phyloP scores from a whole-genome alignment of 1,284 basidiomycete genomes.

The Neotropicomus parvogracilis region DNA sequence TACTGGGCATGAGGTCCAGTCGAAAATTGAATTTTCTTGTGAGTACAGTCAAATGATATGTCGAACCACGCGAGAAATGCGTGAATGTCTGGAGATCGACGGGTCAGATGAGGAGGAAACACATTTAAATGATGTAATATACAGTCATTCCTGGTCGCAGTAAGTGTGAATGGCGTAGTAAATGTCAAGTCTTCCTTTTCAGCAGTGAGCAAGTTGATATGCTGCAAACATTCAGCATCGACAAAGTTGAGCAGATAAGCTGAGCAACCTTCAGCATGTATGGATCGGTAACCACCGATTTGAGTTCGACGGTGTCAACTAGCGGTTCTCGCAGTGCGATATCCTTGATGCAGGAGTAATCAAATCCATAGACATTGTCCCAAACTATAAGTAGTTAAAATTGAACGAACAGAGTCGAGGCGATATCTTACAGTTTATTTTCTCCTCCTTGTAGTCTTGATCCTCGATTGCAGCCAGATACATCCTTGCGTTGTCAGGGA shows the following conservation, averaged over 20 bases:
- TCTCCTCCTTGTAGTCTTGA: conserved; percentile 99
- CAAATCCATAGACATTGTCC: conserved; percentile 99
- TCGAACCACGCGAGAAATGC: conserved; percentile 99
- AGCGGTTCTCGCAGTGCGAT: conserved; percentile 95
- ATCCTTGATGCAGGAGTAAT: conserved; percentile 99
- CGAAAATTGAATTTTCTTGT: conserved; percentile 94
- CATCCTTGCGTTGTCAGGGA: conserved; percentile 93
- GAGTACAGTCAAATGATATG: conserved; percentile 92
- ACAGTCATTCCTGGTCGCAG: conserved; percentile 92
- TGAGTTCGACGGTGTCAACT: conserved; percentile 96
- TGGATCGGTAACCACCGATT: conserved; percentile 88
- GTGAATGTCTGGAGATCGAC: conserved; percentile 71
- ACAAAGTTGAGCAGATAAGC: background rate
- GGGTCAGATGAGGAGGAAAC: conserved; percentile 1
- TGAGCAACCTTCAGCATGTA: conserved; percentile 72
- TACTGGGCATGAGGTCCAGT: conserved; percentile 96
- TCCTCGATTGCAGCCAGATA: conserved; percentile 98
- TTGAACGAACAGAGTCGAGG: background rate
- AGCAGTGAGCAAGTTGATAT: conserved; percentile 88
- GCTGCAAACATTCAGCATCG: conserved; percentile 40
- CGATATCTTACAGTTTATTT: conserved; percentile 80
- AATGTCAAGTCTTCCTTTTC: conserved; percentile 96
- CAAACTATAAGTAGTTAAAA: conserved; percentile 63
- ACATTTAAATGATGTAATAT: conserved; percentile 30
- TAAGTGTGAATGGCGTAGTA: conserved; percentile 75